These are phyloP conservation scores for Isochrysis galbana DNA, from an alignment of 78 protist species.

Conservation along the genomic window DNA sequence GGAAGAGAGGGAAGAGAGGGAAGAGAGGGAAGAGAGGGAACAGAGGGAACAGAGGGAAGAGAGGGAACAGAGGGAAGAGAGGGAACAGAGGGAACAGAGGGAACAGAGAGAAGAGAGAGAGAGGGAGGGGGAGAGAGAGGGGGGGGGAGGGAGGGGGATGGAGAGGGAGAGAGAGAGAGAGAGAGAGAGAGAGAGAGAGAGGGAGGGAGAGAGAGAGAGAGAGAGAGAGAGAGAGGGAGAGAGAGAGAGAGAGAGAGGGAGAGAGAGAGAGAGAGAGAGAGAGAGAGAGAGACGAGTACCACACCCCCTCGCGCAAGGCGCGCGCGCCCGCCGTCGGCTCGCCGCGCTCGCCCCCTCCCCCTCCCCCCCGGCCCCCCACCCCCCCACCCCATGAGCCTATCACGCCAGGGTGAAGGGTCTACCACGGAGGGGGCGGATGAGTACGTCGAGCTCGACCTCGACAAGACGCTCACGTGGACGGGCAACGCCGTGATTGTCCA, in stretches of 20 bases:
- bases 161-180: too few relatives aligned
- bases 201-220: neutral
- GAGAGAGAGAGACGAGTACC: neutral
- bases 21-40: neutral
- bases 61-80: neutral
- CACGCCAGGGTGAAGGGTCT: too few relatives aligned
- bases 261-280: neutral
- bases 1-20: neutral
- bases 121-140: neutral
- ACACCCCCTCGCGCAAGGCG: too few relatives aligned
- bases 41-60: neutral
- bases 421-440: too few relatives aligned
- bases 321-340: too few relatives aligned
- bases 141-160: too few relatives aligned
- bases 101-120: too few relatives aligned
- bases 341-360: too few relatives aligned
- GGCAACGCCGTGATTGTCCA: neutral
- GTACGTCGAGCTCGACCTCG: slow-evolving; percentile 2
- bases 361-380: too few relatives aligned
- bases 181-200: neutral
- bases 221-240: neutral
- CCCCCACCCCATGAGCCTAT: too few relatives aligned
- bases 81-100: neutral
- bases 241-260: neutral
- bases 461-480: slow-evolving; percentile 17